A percentile compares a stretch with the other conserved stretches of the same genome.
phyloP scores from a whole-genome alignment of 2,329 filamentous ascomycete genomes.

The Hypoxylon rubiginosum region DNA sequence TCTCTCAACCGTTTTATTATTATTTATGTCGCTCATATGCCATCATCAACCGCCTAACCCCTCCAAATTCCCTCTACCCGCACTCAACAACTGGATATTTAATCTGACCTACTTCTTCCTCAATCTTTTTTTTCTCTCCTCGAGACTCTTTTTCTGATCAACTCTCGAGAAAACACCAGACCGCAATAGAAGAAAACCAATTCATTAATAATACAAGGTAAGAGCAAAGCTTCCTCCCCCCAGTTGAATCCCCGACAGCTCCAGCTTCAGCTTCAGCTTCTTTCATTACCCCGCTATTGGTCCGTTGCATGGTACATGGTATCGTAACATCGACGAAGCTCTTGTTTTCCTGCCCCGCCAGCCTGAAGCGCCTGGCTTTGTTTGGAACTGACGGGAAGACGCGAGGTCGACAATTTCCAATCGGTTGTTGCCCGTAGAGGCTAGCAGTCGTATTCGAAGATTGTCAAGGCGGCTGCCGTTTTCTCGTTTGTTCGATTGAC shows the following conservation, averaged over 20 bases:
- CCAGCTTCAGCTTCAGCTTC: not conserved
- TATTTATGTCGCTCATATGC: constrained; percentile 44
- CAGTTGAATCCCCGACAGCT: constrained; percentile 21
- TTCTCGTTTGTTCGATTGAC: constrained; percentile 12
- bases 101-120: constrained; percentile 27
- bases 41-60: constrained; percentile 38
- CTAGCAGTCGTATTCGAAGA: constrained; percentile 2
- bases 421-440: constrained; percentile 6
- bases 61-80: constrained; percentile 34
- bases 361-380: constrained; percentile 35
- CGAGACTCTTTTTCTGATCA: constrained; percentile 21
- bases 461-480: constrained; percentile 12
- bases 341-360: constrained; percentile 32
- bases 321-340: constrained; percentile 32
- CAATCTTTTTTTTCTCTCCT: constrained; percentile 10
- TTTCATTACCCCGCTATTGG: constrained; percentile 39
- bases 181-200: constrained; percentile 9
- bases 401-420: constrained; percentile 18
- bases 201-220: constrained; percentile 24
- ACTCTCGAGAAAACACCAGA: constrained; percentile 24
- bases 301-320: constrained; percentile 23
- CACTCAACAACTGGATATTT: constrained; percentile 40
- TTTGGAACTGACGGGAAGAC: constrained; percentile 22
- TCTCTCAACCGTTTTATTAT: constrained; percentile 41
- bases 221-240: constrained; percentile 20